Evolutionary conservation across 257 asterid species (phyloP).

Genomic region (Striga asiatica): DNA sequence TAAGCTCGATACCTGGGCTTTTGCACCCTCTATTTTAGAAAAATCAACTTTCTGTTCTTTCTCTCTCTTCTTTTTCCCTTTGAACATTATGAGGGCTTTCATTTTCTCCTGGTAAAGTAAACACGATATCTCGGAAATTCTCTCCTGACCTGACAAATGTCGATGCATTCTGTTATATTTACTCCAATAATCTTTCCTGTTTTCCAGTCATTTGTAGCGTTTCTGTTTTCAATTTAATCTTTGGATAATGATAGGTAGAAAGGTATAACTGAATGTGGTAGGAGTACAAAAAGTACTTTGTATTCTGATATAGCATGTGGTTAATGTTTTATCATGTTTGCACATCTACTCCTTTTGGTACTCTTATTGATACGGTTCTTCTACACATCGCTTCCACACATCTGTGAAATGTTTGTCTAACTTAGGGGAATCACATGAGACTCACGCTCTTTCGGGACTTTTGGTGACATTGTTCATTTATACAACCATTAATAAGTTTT

Average conservation of each 20-base stretch:
- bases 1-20: too few relatives aligned
- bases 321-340: not conserved
- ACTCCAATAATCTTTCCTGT: not conserved
- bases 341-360: not conserved
- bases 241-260: not conserved
- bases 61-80: not conserved
- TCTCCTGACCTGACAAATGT: not conserved
- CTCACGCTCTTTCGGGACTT: too few relatives aligned
- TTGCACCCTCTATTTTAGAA: too few relatives aligned
- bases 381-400: too few relatives aligned
- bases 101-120: not conserved
- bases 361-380: constrained; percentile 3
- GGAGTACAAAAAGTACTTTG: not conserved
- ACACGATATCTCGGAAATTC: constrained; percentile 1
- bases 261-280: not conserved
- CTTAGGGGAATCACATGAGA: too few relatives aligned
- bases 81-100: not conserved
- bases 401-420: too few relatives aligned
- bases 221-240: not conserved
- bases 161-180: not conserved
- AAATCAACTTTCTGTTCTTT: too few relatives aligned
- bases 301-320: not conserved
- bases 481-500: constrained; percentile 1
- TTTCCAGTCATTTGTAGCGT: not conserved
- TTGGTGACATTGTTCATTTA: too few relatives aligned